Percentiles rank a stretch among this genome's conserved stretches.
phyloP scores from a whole-genome alignment of 2,329 filamentous ascomycete species.

The Alternaria alternata region DNA sequence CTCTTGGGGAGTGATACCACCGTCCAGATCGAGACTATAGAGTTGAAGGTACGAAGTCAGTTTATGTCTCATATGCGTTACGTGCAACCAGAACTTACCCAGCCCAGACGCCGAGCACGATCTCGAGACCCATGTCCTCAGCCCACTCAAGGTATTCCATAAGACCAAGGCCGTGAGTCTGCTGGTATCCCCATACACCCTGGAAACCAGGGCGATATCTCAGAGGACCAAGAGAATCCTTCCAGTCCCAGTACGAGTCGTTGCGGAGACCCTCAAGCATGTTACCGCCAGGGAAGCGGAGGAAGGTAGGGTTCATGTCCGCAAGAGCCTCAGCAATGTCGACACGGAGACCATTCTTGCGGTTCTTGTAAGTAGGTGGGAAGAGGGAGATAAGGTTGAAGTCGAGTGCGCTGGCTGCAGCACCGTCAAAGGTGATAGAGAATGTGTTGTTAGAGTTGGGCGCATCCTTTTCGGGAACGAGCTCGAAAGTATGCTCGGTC shows the following conservation, averaged over 20 bases:
- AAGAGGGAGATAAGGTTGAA: constrained; percentile 64
- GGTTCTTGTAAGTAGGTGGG: constrained; percentile 62
- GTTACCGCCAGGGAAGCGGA: constrained; percentile 63
- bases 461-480: constrained; percentile 46
- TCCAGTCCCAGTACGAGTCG: constrained; percentile 53
- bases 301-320: constrained; percentile 55
- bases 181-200: constrained; percentile 57
- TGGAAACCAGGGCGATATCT: constrained; percentile 57
- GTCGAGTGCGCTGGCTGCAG: constrained; percentile 36
- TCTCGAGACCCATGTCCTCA: constrained; percentile 56
- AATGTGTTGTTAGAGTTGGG: constrained; percentile 62
- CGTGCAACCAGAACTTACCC: constrained; percentile 29
- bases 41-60: no score
- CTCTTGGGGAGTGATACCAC: constrained; percentile 48
- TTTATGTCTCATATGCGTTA: no score
- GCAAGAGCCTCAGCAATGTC: constrained; percentile 59
- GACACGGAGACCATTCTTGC: constrained; percentile 60
- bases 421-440: constrained; percentile 58
- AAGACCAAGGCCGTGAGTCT: constrained; percentile 57
- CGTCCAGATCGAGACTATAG: constrained; percentile 51
- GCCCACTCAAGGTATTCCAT: constrained; percentile 60
- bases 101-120: constrained; percentile 54
- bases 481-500: constrained; percentile 54
- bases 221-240: constrained; percentile 59
- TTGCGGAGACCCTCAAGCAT: constrained; percentile 51